Evolutionary conservation across 352 stramenopile genomes (phyloP), one percentile per base, ranked within the genome.

Genomic region (Pythium oligandrum): DNA sequence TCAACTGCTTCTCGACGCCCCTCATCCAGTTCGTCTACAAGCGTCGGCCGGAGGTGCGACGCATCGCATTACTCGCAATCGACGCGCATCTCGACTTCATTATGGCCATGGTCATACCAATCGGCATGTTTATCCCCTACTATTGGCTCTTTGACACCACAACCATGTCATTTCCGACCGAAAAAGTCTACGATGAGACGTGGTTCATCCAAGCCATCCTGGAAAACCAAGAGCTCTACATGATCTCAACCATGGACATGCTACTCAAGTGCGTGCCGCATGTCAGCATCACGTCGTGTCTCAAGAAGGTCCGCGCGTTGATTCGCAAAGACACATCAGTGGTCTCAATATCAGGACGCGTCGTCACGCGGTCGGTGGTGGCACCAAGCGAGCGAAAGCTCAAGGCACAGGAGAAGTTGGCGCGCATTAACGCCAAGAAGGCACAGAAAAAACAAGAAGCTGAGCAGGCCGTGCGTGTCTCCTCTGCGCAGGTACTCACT

Each of bases 311-410:
- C 37, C 51, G 57, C 2, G 17, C 51, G 30, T 49, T 64, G 6
- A 36, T 64, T 17, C 45, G 31, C 40, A 64, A 64, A 40, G 57
- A 64, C 17, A 53, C 57, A 2, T 58, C 57, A 1, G 40, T 59
- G 17, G 40, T 3, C 30, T 8, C 35, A 32, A 44, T 8, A 4
- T 17, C 17, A 34, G 8, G 7, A 34, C 11, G 2, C 35, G 17
- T 37, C 2, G 46, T 64, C 1, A 59, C 54, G 33, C 39, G 38
- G 2, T 55, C 33, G 6, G 40, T n/a, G n/a, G 57, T 59, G 11
- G 40, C 57, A 12, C 57, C 51, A 0, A 51, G 30, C 1, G 35
- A 11, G 30, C 38, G 57, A 40, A 46, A 47, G 6, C 34, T 53
- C 4, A 40, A 47, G 10, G 49, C 50, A 3, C 51, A 53, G 11